These are phyloP conservation scores for Plasmodium relictum DNA, from an alignment of 169 alveolate genomes.

Conservation along the genomic window DNA sequence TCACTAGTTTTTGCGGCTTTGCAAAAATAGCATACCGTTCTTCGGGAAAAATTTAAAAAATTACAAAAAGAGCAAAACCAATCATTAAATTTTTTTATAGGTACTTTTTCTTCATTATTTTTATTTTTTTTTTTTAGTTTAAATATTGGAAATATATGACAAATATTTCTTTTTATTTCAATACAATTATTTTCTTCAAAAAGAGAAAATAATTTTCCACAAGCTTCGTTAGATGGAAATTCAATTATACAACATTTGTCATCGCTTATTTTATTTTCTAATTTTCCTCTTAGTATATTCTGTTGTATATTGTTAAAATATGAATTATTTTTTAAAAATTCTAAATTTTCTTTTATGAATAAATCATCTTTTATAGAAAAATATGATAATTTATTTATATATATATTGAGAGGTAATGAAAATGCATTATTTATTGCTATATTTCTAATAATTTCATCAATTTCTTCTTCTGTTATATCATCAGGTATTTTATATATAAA, in stretches of 20 bases:
- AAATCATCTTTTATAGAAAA: conserved; percentile 55
- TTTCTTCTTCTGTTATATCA: conserved; percentile 80
- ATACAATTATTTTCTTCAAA: conserved; percentile 70
- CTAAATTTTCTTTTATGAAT: conserved; percentile 56
- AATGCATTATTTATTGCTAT: conserved; percentile 82
- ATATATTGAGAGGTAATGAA: conserved; percentile 80
- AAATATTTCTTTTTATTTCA: conserved; percentile 13
- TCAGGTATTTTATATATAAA: conserved; percentile 47
- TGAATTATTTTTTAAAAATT: conserved; percentile 68
- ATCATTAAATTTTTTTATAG: conserved; percentile 69
- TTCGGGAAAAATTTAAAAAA: conserved; percentile 82
- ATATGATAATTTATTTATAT: conserved; percentile 59
- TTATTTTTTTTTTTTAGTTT: conserved; percentile 33
- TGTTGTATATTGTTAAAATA: conserved; percentile 63
- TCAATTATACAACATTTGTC: conserved; percentile 69
- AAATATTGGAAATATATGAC: conserved; percentile 67
- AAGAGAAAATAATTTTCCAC: conserved; percentile 74
- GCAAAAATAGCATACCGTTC: conserved; percentile 71
- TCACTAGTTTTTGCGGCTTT: conserved; percentile 57
- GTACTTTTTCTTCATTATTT: conserved; percentile 26
- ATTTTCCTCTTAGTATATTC: conserved; percentile 11
- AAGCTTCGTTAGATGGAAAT: conserved; percentile 69
- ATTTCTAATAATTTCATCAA: conserved; percentile 82
- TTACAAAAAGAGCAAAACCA: conserved; percentile 87
- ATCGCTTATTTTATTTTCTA: conserved; percentile 36